Conservation (phyloP, 2,329 filamentous ascomycete species). For the Diaporthe batatas region DNA sequence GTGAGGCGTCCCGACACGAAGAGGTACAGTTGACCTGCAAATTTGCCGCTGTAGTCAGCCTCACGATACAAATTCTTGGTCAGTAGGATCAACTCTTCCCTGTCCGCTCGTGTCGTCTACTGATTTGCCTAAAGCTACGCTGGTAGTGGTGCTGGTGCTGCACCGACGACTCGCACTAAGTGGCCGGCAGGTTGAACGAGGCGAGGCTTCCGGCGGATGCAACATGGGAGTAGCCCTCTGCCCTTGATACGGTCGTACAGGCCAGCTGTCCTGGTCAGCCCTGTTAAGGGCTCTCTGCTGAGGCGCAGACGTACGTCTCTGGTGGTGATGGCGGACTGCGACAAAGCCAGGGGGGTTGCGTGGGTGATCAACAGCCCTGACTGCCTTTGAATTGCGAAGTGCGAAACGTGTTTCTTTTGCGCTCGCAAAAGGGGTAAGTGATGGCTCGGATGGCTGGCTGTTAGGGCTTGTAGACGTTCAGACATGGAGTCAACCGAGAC, state of each 20-base stretch:
- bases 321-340: constrained; percentile 1
- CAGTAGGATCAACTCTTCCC: constrained; percentile 4
- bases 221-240: neutral
- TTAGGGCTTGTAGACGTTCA: constrained; percentile 13
- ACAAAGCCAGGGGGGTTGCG: neutral
- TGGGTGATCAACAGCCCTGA: neutral
- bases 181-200: constrained; percentile 18
- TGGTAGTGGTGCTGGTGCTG: constrained; percentile 15
- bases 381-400: constrained; percentile 9
- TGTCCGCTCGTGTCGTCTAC: constrained; percentile 5
- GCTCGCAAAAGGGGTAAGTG: neutral
- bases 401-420: constrained; percentile 13
- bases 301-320: neutral
- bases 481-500: constrained; percentile 35
- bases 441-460: constrained; percentile 21
- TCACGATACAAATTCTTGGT: neutral
- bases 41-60: constrained; percentile 2
- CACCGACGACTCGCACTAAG: constrained; percentile 13
- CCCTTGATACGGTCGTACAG: neutral
- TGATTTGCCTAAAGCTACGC: neutral
- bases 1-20: constrained; percentile 10
- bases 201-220: constrained; percentile 24
- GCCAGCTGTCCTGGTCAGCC: constrained; percentile 12
- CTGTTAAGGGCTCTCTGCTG: neutral
- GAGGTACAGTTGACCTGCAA: neutral